phyloP scores from a whole-genome alignment of 2,329 filamentous ascomycete genomes.

The Xylariales sp. region DNA sequence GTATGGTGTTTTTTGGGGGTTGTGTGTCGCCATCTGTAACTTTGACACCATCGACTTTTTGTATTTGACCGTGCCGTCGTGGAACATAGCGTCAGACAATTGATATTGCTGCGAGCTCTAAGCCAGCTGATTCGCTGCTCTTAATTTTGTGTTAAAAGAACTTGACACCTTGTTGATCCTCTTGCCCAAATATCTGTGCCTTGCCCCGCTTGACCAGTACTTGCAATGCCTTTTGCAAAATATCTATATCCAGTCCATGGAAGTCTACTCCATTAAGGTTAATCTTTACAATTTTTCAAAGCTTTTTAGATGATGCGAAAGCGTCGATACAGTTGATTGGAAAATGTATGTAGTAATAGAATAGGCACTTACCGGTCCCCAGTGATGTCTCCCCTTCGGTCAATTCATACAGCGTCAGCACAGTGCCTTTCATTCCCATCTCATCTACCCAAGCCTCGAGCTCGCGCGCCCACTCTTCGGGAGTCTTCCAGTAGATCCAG shows the following conservation, averaged over 20 bases:
- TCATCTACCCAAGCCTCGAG: conserved; percentile 80
- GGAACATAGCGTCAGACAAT: no score
- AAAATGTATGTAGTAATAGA: no score
- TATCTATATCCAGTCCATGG: conserved; percentile 78
- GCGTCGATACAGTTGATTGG: no score
- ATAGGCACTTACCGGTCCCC: conserved; percentile 52
- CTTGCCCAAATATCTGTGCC: conserved; percentile 88
- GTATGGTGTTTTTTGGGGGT: no score
- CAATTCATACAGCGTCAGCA: conserved; percentile 91
- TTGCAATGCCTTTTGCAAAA: conserved; percentile 74
- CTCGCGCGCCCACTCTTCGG: conserved; percentile 83
- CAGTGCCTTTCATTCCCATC: conserved; percentile 82
- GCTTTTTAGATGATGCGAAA: no score
- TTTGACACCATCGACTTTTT: no score
- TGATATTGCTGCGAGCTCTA: no score
- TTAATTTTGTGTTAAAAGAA: conserved; percentile 69
- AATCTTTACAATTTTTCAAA: conserved; percentile 1
- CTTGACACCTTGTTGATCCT: conserved; percentile 88
- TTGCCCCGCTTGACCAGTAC: conserved; percentile 85
- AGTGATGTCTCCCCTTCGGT: conserved; percentile 77
- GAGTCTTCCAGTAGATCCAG: conserved; percentile 80
- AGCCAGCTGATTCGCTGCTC: no score
- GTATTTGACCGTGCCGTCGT: no score
- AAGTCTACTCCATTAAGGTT: conserved; percentile 55
- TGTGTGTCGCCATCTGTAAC: no score